Evolutionary conservation across 2,329 filamentous ascomycete genomes (phyloP), one percentile per base, ranked within the genome.

Genomic region (Sclerotinia nivalis): DNA sequence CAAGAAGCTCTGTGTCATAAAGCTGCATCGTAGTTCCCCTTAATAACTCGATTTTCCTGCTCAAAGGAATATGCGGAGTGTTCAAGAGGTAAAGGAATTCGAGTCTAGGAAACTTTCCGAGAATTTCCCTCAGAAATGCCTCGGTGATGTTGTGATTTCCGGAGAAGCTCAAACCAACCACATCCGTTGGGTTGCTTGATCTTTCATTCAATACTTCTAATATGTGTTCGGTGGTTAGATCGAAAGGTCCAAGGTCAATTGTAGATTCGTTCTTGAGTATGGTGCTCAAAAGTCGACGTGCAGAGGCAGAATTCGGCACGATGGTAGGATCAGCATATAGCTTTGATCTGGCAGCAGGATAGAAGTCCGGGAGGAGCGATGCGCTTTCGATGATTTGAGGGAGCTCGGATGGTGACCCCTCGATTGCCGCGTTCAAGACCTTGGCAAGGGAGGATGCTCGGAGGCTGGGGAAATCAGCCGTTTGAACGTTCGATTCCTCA

Each of bases 201-300:
- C 28, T 9, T 45, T 49, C 43, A n/a, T 58, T 40, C 60, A 69
- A 58, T 25, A 69, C n/a, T 45, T 69, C 43, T 31, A 13, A 20
- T 25, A 66, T 56, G 20, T 69, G 40, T 4, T 56, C 40, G 22
- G 43, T 31, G 8, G 25, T 25, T 4, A 69, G 22, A 4, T 66
- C 43, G n/a, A 69, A 66, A 4, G 68, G 43, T 9, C 52, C 34
- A 43, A 69, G 68, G 34, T 69, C 60, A 13, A 69, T 66, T n/a
- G 12, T 56, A 43, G 25, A 15, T 49, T 66, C 43, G 8, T 37
- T 37, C 18, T 50, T 40, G 8, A 69, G 40, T 22, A 50, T 22
- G n/a, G 2, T 45, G 31, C 50, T 43, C 40, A 69, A 47, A 50
- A 68, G 31, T 25, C 50, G 56, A n/a, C 56, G 50, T 50, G 64